phyloP scores from a whole-genome alignment of 257 asterid genomes.

The Solanum microdontum region DNA sequence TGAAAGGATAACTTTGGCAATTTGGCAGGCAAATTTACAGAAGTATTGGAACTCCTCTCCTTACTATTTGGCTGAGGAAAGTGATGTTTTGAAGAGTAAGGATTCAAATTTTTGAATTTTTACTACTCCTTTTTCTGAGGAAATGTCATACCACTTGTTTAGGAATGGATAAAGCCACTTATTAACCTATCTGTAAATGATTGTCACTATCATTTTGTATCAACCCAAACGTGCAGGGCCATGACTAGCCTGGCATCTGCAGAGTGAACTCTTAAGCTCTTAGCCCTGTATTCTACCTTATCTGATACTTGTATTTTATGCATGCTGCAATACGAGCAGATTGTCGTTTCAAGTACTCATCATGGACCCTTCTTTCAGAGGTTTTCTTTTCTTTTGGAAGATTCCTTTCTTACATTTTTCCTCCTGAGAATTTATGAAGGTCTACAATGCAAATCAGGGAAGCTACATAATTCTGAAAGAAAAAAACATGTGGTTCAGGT shows the following conservation, averaged over 20 bases:
- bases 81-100: slow-evolving; percentile 25
- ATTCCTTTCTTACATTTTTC: background rate
- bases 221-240: background rate
- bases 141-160: background rate
- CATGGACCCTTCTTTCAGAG: background rate
- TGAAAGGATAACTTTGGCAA: slow-evolving; percentile 12
- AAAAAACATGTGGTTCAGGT: background rate
- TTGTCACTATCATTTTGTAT: background rate
- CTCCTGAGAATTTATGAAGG: background rate
- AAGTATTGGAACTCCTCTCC: slow-evolving; percentile 35
- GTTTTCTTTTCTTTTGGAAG: background rate
- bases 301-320: background rate
- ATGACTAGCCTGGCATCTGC: background rate
- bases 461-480: background rate
- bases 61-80: slow-evolving; percentile 36
- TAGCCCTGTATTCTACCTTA: background rate
- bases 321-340: background rate
- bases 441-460: background rate
- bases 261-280: background rate
- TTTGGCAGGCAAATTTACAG: slow-evolving; percentile 22
- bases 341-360: background rate
- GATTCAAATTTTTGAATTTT: background rate
- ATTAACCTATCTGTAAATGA: background rate
- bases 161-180: background rate
- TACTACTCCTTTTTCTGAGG: background rate